Evolutionary conservation across 805 yeast species (phyloP), one percentile per base, ranked within the genome.

Genomic region (Hanseniaspora lindneri): DNA sequence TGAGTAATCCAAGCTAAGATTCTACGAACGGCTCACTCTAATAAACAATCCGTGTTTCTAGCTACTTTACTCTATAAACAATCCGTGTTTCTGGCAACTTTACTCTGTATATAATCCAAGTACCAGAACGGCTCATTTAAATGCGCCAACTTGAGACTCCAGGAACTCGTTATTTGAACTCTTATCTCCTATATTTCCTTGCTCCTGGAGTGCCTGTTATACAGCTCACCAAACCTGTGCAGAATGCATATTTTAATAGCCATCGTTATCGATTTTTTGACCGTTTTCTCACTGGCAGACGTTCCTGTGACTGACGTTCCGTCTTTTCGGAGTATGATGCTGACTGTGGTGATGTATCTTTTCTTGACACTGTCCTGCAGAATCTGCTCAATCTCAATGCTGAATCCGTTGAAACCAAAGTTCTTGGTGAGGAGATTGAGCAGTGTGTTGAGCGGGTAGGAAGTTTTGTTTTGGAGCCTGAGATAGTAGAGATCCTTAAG

Each of bases 381-480:
- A 47, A 25, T 21, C 35, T 51, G n/a, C 39, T 42, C 39, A 27
- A 47, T 44, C 33, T 48, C 47, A 32, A 40, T 54, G 49, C 42
- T 60, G 59, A 13, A 77, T 8, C 82, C 81, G 52, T 74, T 66
- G 56, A 63, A 73, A 0, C 80, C 81, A 60, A 75, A 76, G 0
- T 69, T 60, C 33, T 71, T 74, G 51, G 76, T 76, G 1, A 77
- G 76, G 49, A 69, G 58, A 13, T 60, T 59, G 7, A 71, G 56
- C 3, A 73, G 56, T 19, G 53, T 51, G 49, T 65, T 61, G 4
- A 60, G 55, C 0, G 73, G 69, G 27, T 39, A 46, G 17, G 25
- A 5, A 17, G 77, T 8, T 19, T 29, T 37, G 14, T 41, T 35
- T 14, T 17, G n/a, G 11, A 30, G 25, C 9, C 39, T 35, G 5